phyloP scores from a whole-genome alignment of 202 grass and related monocot species.

The Bolboschoenoplectus hybrid region DNA sequence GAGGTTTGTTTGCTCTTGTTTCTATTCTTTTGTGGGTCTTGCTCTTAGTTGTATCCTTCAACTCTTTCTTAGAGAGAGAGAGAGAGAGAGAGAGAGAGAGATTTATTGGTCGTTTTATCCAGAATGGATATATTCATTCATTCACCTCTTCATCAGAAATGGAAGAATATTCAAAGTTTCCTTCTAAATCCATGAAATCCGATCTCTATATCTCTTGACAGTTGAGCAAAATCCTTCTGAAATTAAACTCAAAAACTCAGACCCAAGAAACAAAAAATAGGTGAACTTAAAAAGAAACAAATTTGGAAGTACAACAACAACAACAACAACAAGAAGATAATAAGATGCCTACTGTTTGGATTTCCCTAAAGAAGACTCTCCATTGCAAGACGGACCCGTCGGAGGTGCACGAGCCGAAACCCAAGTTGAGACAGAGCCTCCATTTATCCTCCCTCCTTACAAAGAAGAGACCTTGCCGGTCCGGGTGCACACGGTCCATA shows the following conservation, averaged over 20 bases:
- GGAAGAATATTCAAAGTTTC: neutral
- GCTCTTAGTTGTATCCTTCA: constrained; percentile 10
- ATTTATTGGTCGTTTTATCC: neutral
- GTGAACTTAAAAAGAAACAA: neutral
- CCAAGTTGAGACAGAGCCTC: constrained; percentile 33
- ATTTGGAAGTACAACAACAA: neutral
- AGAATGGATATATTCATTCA: constrained; percentile 26
- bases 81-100: neutral
- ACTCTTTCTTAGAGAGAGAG: constrained; percentile 27
- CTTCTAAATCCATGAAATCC: constrained; percentile 12
- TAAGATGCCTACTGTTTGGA: constrained; percentile 52
- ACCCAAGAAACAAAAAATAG: neutral
- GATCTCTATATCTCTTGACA: neutral
- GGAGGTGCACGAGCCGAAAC: constrained; percentile 52
- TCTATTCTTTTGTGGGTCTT: constrained; percentile 1
- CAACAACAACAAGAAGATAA: neutral
- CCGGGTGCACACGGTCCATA: constrained; percentile 57
- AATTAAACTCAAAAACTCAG: neutral
- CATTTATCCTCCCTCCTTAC: constrained; percentile 33
- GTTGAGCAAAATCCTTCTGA: neutral
- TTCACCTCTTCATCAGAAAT: neutral
- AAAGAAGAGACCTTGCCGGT: constrained; percentile 45
- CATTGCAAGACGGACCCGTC: constrained; percentile 48
- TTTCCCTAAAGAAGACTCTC: constrained; percentile 54
- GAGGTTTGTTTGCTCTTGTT: neutral